Base-by-base conservation (phyloP, 352 stramenopile species). In the Phytophthora agathidicida region DNA sequence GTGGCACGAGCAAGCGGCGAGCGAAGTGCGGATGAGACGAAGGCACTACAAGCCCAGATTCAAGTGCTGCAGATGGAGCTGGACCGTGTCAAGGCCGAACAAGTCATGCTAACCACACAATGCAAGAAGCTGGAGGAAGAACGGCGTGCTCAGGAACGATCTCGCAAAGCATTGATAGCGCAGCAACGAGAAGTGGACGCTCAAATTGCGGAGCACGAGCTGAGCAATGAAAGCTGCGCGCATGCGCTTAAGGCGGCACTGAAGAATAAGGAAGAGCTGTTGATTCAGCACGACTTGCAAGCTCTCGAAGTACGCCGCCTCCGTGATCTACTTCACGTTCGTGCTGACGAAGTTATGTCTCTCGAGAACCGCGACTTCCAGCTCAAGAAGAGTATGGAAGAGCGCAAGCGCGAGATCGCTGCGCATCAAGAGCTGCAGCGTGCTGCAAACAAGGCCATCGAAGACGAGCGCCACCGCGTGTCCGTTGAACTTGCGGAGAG, bases 331-430 rank as follows among this genome's bases (percentile, higher is more conserved):
- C 71, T 99, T 20, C 94, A 93, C 38, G 67, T 83, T 48, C 83
- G 87, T 10, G 81, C 92, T 2, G 93, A 98, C 60, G 88, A 97
- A 56, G 91, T 99, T 3, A 97, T 94, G 46, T 93, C 83, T 10
- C 79, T 99, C 27, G 96, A 98, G 71, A 97, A 98, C 64, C 83
- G 88, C 31, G 94, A 96, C 65, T 94, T 96, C 55, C 91, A 97
- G 65, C 73, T 98, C 35, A 85, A 89, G 65, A 93, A 98, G 61
- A 97, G 85, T 65, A 98, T 98, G 85, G 80, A 98, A 58, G 91
- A 98, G 48, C 90, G 93, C 39, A 98, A 97, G 60, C 87, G 91
- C 33, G 89, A 97, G 60, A 97, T 97, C 27, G 56, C 71, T 14
- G 79, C 90, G 52, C 80, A 97, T 50, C 82, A 83, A 49, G 93